Conservation (phyloP, 805 yeast genomes). For the Hyphopichia homilentoma region DNA sequence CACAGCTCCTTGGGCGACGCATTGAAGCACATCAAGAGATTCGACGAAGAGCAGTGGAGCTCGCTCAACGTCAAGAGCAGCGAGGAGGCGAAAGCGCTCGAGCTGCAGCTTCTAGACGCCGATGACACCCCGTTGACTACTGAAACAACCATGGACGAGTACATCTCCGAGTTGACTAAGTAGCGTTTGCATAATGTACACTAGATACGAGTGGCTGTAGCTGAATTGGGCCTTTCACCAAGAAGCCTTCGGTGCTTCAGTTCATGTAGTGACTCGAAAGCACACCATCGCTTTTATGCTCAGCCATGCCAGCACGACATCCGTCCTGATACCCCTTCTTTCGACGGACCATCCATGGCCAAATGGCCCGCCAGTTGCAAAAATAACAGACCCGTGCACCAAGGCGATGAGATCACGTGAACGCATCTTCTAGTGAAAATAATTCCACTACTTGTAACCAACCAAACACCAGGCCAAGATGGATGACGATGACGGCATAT, state of each 20-base stretch:
- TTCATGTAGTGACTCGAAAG: too few species aligned
- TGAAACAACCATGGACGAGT: constrained; percentile 21
- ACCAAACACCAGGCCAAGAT: constrained; percentile 9
- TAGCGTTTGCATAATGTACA: constrained; percentile 1
- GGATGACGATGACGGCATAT: constrained; percentile 63
- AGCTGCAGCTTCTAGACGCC: constrained; percentile 12
- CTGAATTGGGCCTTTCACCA: too few species aligned
- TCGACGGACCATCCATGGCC: too few species aligned
- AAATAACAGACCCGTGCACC: too few species aligned
- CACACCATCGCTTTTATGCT: too few species aligned
- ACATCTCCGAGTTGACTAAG: constrained; percentile 19
- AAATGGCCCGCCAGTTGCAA: too few species aligned
- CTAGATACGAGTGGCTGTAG: too few species aligned
- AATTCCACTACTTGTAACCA: constrained; percentile 4
- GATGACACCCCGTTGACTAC: constrained; percentile 16
- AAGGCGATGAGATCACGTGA: too few species aligned
- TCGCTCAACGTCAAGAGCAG: constrained; percentile 25
- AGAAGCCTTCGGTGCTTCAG: too few species aligned
- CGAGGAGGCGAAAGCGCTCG: constrained; percentile 12
- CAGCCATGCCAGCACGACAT: too few species aligned
- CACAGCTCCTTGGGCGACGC: constrained; percentile 34
- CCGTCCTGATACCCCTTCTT: too few species aligned
- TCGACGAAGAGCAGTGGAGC: constrained; percentile 41
- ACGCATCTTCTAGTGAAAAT: too few species aligned
- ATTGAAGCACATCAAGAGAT: constrained; percentile 33